Evolutionary conservation across 495 filamentous ascomycete species (phyloP).

Genomic region (Penicillium robsamsonii): DNA sequence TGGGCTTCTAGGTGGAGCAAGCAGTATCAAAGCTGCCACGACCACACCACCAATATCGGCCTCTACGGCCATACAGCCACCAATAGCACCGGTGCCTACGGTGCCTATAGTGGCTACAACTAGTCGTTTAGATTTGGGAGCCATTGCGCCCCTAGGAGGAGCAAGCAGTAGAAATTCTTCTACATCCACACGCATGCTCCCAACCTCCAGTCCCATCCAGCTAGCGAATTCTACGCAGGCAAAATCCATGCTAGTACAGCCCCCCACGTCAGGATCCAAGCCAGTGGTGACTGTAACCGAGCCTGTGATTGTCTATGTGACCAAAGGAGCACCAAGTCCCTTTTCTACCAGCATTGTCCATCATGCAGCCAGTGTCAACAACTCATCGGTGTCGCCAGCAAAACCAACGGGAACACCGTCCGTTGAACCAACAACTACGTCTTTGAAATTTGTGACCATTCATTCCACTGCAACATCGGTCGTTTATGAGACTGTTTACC

Average conservation of each 20-base stretch:
- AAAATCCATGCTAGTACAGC: not conserved
- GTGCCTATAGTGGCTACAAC: not conserved
- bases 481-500: constrained; percentile 13
- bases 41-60: not conserved
- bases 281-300: constrained; percentile 12
- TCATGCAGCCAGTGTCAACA: not conserved
- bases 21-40: not conserved
- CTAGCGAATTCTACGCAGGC: not conserved
- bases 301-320: constrained; percentile 16
- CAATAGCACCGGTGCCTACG: not conserved
- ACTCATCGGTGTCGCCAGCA: not conserved
- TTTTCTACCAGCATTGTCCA: constrained; percentile 13
- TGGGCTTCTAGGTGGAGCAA: not conserved
- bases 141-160: not conserved
- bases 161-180: not conserved
- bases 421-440: not conserved
- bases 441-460: not conserved
- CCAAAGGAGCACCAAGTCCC: constrained; percentile 11
- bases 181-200: not conserved
- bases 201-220: not conserved
- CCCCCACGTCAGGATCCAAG: not conserved
- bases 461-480: constrained; percentile 1
- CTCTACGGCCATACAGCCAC: not conserved
- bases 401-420: not conserved
- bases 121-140: not conserved